Conservation (phyloP, 169 alveolate genomes). For the Perkinsus marinus region DNA sequence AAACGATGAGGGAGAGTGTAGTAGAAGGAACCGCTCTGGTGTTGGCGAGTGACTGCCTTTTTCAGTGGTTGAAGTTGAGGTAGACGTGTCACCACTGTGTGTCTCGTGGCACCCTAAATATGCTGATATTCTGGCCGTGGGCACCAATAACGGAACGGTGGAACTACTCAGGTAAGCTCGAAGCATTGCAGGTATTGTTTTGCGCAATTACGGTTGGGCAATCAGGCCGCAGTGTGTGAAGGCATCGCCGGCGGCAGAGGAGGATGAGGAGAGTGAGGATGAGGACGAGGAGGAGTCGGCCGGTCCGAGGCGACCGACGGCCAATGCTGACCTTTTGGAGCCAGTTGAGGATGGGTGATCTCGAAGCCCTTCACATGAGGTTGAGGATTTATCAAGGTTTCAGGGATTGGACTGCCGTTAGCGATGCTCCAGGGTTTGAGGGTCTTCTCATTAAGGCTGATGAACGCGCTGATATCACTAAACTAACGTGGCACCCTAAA, state of each 20-base stretch:
- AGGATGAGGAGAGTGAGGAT: not conserved
- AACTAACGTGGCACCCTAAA: not conserved
- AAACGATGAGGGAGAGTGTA: not conserved
- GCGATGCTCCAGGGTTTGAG: not conserved
- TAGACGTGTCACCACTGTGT: not conserved
- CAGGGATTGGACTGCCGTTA: not conserved
- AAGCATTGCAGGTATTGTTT: too few relatives aligned
- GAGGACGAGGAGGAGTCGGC: not conserved
- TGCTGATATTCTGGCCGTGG: not conserved
- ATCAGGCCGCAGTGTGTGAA: not conserved
- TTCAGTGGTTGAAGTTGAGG: not conserved
- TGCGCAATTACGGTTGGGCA: too few relatives aligned
- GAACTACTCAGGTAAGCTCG: not conserved
- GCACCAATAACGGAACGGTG: not conserved
- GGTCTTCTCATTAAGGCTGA: not conserved
- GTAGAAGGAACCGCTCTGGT: not conserved
- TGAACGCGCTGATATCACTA: not conserved
- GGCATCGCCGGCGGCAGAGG: not conserved
- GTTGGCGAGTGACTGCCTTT: not conserved
- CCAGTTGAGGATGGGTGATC: not conserved
- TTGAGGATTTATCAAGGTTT: too few relatives aligned
- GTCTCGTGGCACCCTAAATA: not conserved
- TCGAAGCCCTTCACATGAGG: too few relatives aligned
- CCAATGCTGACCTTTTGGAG: not conserved
- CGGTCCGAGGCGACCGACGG: not conserved